Base-by-base conservation (phyloP, 768 basidiomycete species). In the Russula olivacea region DNA sequence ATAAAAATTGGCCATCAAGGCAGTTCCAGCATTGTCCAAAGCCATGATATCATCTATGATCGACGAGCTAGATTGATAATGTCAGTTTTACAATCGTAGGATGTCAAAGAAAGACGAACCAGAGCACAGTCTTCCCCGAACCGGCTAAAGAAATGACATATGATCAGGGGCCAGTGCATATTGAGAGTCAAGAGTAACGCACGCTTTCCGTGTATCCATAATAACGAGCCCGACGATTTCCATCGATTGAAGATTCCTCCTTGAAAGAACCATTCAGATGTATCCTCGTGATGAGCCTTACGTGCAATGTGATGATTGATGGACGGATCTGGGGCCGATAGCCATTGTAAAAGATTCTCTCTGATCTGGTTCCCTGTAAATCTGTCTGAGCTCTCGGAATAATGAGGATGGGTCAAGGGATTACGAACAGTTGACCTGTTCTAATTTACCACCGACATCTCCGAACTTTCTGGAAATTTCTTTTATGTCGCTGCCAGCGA, bases 51-150 rank as follows among this genome's bases (percentile, higher is more conserved):
- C 25, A 23, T 61, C 10, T 5, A 53, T 17, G 32, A 51, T 17
- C 6, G 52, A 54, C n/a, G 52, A 54, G 14, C 52, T 54, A 36
- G 34, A 34, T 34, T 11, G 12, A 19, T n/a, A 9, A 30, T 17
- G 10, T 48, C 23, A 58, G 8, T 17, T 25, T 11, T 32, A 28
- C 12, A 21, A 32, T 9, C 3, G 43, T 5, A 38, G 36, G 6
- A 38, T 12, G 36, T 38, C 36, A 0, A 38, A 38, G 38, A 0
- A 15, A 15, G 28, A n/a, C 61, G 10, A 40, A 62, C 61, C 61
- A 56, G 19, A 62, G 11, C 4, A 62, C 32, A 40, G 30, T 62
- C 30, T 56, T 62, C 17, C 61, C 55, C 0, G 60, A 47, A 9
- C 60, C 60, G 30, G 60, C 60, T 61, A 23, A 8, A 28, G 23